Conservation (phyloP, 352 stramenopile species). For the Pythium scleroteichum region DNA sequence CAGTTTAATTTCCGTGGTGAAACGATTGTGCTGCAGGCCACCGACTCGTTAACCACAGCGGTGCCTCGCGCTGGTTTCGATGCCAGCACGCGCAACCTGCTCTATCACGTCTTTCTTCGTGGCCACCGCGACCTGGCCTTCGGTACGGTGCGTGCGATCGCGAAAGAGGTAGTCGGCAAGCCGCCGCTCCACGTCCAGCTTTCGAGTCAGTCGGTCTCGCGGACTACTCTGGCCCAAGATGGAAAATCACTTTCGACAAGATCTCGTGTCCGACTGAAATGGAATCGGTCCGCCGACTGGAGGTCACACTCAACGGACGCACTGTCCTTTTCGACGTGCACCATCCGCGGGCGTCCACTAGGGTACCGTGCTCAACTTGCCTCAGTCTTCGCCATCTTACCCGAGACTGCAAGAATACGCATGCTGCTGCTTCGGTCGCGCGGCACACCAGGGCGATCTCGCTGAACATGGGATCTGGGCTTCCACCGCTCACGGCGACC, state of each 20-base stretch:
- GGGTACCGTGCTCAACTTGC: background rate
- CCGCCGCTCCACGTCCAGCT: background rate
- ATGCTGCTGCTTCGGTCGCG: background rate
- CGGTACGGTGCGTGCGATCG: background rate
- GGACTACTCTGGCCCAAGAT: background rate
- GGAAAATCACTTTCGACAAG: background rate
- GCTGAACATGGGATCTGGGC: too few relatives aligned
- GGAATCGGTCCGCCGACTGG: background rate
- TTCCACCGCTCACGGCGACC: too few relatives aligned
- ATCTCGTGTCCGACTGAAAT: background rate
- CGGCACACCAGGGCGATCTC: background rate
- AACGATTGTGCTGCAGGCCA: background rate
- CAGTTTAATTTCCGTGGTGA: background rate
- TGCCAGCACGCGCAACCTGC: background rate
- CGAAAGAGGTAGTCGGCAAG: background rate
- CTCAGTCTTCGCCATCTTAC: background rate
- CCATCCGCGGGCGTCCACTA: too few relatives aligned
- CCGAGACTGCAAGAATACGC: background rate
- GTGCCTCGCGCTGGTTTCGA: background rate
- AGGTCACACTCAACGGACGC: background rate
- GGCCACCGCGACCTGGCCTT: background rate
- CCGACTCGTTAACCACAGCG: slow-evolving; percentile 1
- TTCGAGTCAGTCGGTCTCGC: background rate
- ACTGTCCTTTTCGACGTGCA: background rate
- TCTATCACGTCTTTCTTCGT: background rate